A percentile compares a stretch with the other conserved stretches of the same genome.
These are phyloP conservation scores for Arachnopeziza araneosa DNA, from an alignment of 2,329 filamentous ascomycete genomes.

Conservation along the genomic window DNA sequence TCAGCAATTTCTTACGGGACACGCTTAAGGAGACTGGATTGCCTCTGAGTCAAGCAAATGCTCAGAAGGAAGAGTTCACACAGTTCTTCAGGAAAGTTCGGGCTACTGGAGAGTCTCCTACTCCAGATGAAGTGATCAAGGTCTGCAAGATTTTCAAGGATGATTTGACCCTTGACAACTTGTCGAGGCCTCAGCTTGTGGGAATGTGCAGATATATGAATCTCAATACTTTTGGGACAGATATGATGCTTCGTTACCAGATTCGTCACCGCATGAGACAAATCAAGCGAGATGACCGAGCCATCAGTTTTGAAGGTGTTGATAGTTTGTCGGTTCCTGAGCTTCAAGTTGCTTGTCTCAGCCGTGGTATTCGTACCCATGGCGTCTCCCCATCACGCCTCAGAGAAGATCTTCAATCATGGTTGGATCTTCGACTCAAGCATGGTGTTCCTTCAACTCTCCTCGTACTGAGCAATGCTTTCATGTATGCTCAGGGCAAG, in stretches of 20 bases:
- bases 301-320: slow-evolving; percentile 90
- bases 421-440: slow-evolving; percentile 89
- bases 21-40: slow-evolving; percentile 92
- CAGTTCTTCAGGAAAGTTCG: slow-evolving; percentile 97
- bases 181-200: slow-evolving; percentile 90
- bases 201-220: slow-evolving; percentile 99
- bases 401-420: slow-evolving; percentile 84
- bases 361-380: slow-evolving; percentile 86
- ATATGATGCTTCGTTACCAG: slow-evolving; percentile 96
- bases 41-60: slow-evolving; percentile 75
- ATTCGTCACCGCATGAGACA: slow-evolving; percentile 97
- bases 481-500: slow-evolving; percentile 87
- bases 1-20: slow-evolving; percentile 81
- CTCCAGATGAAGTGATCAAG: slow-evolving; percentile 88
- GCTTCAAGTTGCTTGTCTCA: slow-evolving; percentile 85
- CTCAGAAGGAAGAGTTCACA: slow-evolving; percentile 88
- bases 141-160: slow-evolving; percentile 99
- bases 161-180: slow-evolving; percentile 92
- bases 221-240: slow-evolving; percentile 92
- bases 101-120: slow-evolving; percentile 84
- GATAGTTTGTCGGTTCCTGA: slow-evolving; percentile 90
- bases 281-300: slow-evolving; percentile 95
- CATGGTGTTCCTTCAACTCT: slow-evolving; percentile 95
- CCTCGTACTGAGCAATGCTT: slow-evolving; percentile 92
- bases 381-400: slow-evolving; percentile 84